Evolutionary conservation across 179 eudicot genomes (phyloP).

Genomic region (Patellifolia procumbens): DNA sequence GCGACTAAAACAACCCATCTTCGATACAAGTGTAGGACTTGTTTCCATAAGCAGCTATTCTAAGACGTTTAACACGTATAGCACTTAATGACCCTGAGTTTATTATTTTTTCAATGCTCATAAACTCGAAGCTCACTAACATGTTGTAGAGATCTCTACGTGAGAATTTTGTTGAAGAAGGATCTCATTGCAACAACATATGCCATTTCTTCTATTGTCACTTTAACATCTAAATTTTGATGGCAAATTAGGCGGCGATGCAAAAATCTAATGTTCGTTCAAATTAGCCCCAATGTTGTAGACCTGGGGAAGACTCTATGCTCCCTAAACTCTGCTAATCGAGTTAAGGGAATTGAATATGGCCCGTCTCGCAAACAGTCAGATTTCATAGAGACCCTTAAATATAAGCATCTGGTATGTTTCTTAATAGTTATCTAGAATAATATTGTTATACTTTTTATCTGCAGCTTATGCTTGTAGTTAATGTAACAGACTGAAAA

Average conservation of each 20-base stretch:
- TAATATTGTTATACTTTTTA: not conserved
- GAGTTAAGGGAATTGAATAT: slow-evolving; percentile 91
- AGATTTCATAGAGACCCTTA: slow-evolving; percentile 66
- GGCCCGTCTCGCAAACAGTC: slow-evolving; percentile 91
- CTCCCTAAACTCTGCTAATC: slow-evolving; percentile 89
- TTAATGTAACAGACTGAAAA: slow-evolving; percentile 68
- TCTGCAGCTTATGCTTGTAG: slow-evolving; percentile 4
- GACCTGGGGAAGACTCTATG: slow-evolving; percentile 91
- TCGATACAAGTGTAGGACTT: slow-evolving; percentile 68
- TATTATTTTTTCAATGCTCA: slow-evolving; percentile 31
- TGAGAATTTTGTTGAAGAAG: slow-evolving; percentile 22
- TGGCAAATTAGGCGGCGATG: slow-evolving; percentile 78
- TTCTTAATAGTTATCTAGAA: not conserved
- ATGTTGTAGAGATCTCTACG: slow-evolving; percentile 93
- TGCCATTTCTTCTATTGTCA: not conserved
- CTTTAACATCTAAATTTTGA: not conserved
- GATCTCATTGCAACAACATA: not conserved
- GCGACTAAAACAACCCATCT: slow-evolving; percentile 89
- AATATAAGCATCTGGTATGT: slow-evolving; percentile 84
- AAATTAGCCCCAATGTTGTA: slow-evolving; percentile 67
- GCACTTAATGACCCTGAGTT: not conserved
- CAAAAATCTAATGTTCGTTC: slow-evolving; percentile 94
- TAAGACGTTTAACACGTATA: not conserved
- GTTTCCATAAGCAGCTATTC: slow-evolving; percentile 1
- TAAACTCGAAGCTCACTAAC: slow-evolving; percentile 95